Evolutionary conservation across 2,329 filamentous ascomycete genomes (phyloP).

Genomic region (Teratosphaeria zuluensis): DNA sequence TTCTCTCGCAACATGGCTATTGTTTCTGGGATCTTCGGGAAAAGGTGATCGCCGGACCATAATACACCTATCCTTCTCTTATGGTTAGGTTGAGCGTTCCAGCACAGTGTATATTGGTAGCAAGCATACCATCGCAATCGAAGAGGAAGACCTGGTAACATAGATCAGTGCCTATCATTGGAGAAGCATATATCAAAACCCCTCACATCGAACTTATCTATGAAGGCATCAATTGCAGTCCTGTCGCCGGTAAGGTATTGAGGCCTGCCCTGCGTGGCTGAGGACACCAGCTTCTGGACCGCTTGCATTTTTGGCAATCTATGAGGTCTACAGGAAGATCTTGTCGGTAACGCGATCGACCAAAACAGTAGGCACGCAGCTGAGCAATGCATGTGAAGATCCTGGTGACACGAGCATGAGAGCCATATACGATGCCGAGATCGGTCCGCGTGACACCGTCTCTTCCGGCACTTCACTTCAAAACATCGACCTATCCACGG

Average conservation of each 20-base stretch:
- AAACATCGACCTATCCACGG: no score
- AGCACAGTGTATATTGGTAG: background rate
- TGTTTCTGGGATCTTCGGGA: slow-evolving; percentile 75
- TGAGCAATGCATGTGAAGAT: background rate
- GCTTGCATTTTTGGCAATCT: slow-evolving; percentile 1
- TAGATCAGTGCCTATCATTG: slow-evolving; percentile 10
- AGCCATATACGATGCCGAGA: no score
- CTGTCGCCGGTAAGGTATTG: slow-evolving; percentile 68
- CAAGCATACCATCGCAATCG: slow-evolving; percentile 79
- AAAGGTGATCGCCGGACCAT: slow-evolving; percentile 90
- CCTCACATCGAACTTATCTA: slow-evolving; percentile 79
- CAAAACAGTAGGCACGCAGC: background rate
- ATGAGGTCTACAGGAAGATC: background rate
- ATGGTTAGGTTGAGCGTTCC: slow-evolving; percentile 2
- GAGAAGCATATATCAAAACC: slow-evolving; percentile 1
- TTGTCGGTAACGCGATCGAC: background rate
- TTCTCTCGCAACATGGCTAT: slow-evolving; percentile 70
- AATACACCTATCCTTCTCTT: slow-evolving; percentile 62
- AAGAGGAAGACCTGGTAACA: slow-evolving; percentile 72
- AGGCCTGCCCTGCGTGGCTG: slow-evolving; percentile 1
- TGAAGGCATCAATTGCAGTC: slow-evolving; percentile 67
- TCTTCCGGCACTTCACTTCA: no score
- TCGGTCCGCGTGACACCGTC: no score
- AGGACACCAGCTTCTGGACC: slow-evolving; percentile 1
- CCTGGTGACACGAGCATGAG: no score